Evolutionary conservation across 306 rosid species (phyloP).

Genomic region (Citrullus mucosospermus): DNA sequence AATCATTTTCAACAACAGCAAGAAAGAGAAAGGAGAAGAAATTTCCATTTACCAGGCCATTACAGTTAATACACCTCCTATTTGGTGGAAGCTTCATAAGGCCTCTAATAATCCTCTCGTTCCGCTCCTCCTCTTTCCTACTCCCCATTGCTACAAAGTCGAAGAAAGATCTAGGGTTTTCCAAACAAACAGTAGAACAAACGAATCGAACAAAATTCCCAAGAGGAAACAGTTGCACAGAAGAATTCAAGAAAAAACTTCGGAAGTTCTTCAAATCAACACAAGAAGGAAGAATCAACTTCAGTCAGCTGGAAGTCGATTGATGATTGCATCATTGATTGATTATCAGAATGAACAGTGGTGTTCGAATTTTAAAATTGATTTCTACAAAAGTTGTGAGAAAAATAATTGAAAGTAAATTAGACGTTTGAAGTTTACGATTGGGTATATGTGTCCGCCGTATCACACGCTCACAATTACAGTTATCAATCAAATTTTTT

Average conservation of each 20-base stretch:
- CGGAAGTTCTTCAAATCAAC: background rate
- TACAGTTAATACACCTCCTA: slow-evolving; percentile 73
- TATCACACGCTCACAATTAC: background rate
- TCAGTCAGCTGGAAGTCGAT: slow-evolving; percentile 1
- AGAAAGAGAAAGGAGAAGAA: background rate
- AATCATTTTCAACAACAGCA: background rate
- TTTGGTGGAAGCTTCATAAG: slow-evolving; percentile 88
- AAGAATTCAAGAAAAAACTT: background rate
- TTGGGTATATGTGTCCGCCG: background rate
- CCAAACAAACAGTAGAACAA: background rate
- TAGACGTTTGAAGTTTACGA: background rate
- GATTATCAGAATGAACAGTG: background rate
- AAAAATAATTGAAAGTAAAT: background rate
- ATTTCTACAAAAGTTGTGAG: background rate
- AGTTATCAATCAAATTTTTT: background rate
- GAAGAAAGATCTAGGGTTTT: background rate
- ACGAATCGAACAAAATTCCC: background rate
- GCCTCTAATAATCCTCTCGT: slow-evolving; percentile 76
- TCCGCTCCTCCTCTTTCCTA: slow-evolving; percentile 67
- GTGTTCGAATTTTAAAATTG: background rate
- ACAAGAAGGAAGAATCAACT: background rate
- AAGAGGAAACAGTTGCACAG: background rate
- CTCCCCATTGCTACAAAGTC: slow-evolving; percentile 34
- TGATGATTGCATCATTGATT: background rate
- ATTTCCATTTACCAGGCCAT: slow-evolving; percentile 32